phyloP scores from a whole-genome alignment of 768 basidiomycete species.

The Sarcodon aspratus region DNA sequence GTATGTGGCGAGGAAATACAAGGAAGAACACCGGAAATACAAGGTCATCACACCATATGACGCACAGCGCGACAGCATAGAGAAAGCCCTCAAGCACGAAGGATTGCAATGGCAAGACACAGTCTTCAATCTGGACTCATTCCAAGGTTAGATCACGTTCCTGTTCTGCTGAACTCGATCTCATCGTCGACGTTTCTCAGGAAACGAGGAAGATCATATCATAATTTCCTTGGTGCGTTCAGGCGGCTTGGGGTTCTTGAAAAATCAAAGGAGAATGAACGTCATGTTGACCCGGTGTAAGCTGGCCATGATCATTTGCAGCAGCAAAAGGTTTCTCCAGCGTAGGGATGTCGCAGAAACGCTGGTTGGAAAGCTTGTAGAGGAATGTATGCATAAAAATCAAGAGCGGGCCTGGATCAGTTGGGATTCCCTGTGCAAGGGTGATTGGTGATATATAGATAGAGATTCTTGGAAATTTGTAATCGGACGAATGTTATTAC shows the following conservation, averaged over 20 bases:
- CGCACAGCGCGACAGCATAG: slow-evolving; percentile 51
- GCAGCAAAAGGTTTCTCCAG: slow-evolving; percentile 49
- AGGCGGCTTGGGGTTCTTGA: slow-evolving; percentile 53
- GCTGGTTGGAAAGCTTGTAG: slow-evolving; percentile 29
- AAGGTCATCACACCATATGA: slow-evolving; percentile 76
- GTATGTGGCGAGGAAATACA: slow-evolving; percentile 43
- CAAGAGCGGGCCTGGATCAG: too few relatives aligned
- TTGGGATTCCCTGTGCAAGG: too few relatives aligned
- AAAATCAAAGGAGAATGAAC: slow-evolving; percentile 60
- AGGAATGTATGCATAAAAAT: slow-evolving; percentile 16
- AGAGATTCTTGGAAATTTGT: too few relatives aligned
- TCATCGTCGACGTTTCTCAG: slow-evolving; percentile 24
- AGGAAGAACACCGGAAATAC: slow-evolving; percentile 36
- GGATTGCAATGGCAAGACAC: slow-evolving; percentile 53
- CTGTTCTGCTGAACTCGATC: slow-evolving; percentile 1
- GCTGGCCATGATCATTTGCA: slow-evolving; percentile 64
- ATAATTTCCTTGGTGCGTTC: slow-evolving; percentile 65
- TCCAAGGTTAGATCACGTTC: slow-evolving; percentile 46
- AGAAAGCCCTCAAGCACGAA: slow-evolving; percentile 36
- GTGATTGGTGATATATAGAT: too few relatives aligned
- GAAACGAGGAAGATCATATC: slow-evolving; percentile 75
- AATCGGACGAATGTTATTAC: too few relatives aligned
- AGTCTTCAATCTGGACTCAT: slow-evolving; percentile 70
- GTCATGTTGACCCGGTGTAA: slow-evolving; percentile 83
- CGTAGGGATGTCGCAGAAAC: slow-evolving; percentile 33